These are phyloP conservation scores for Chlorella sp. DNA, from an alignment of 139 green algal species.

Conservation along the genomic window DNA sequence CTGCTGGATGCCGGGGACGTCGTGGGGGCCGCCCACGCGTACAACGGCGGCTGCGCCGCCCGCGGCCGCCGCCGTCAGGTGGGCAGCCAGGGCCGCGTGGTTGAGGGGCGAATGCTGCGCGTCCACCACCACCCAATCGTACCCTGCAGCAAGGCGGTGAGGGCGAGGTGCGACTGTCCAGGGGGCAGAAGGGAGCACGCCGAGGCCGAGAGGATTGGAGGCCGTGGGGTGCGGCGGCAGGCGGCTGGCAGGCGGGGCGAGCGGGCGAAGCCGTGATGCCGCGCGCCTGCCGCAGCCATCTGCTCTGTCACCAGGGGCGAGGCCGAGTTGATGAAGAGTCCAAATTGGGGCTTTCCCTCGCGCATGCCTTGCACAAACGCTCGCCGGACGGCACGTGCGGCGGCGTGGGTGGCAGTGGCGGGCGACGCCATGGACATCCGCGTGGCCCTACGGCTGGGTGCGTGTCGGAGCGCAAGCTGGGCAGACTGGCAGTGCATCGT, in stretches of 20 bases:
- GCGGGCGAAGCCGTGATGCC: neutral
- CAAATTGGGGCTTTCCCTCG: too few relatives aligned
- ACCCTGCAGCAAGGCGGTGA: constrained; percentile 10
- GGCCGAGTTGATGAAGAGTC: neutral
- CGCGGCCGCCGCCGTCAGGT: neutral
- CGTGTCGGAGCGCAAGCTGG: too few relatives aligned
- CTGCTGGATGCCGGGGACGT: constrained; percentile 4
- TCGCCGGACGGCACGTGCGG: too few relatives aligned
- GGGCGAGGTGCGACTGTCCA: too few relatives aligned
- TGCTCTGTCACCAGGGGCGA: neutral
- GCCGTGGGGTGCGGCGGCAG: neutral
- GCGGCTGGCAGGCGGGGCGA: neutral
- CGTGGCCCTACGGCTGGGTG: too few relatives aligned
- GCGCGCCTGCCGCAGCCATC: neutral
- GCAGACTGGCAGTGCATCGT: too few relatives aligned
- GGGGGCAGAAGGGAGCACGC: too few relatives aligned
- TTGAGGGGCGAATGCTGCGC: constrained; percentile 81
- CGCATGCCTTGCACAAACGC: too few relatives aligned
- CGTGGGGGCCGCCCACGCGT: neutral
- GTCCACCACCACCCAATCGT: constrained; percentile 66
- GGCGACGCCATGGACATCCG: too few relatives aligned
- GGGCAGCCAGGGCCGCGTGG: constrained; percentile 61
- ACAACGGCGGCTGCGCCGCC: neutral
- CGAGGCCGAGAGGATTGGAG: too few relatives aligned
- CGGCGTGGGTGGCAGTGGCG: too few relatives aligned